Conservation (phyloP, 2,329 filamentous ascomycete species). For the Alternaria angustiovoidea region DNA sequence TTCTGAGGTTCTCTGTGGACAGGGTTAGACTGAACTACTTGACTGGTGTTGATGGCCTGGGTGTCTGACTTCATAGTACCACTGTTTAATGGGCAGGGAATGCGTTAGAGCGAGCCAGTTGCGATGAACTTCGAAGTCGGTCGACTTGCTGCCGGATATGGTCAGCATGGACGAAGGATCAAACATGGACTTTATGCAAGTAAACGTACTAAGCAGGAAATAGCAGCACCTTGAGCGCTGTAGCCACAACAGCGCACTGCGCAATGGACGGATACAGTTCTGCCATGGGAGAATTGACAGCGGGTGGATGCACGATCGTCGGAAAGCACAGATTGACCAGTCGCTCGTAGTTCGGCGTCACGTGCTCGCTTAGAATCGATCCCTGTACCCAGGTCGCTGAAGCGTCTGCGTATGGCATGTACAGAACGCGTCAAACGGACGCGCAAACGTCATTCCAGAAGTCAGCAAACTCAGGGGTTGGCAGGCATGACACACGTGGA, state of each 20-base stretch:
- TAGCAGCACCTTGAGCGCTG: slow-evolving; percentile 88
- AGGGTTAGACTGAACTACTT: slow-evolving; percentile 19
- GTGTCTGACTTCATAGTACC: slow-evolving; percentile 82
- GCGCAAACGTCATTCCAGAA: slow-evolving; percentile 17
- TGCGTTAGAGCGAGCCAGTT: slow-evolving; percentile 98
- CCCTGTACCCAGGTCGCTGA: neutral
- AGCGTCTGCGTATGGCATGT: slow-evolving; percentile 4
- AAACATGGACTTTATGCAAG: slow-evolving; percentile 9
- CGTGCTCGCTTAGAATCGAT: slow-evolving; percentile 20
- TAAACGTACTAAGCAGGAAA: slow-evolving; percentile 89
- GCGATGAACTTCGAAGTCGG: slow-evolving; percentile 97
- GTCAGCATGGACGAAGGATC: slow-evolving; percentile 31
- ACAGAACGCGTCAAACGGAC: slow-evolving; percentile 13
- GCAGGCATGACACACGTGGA: neutral
- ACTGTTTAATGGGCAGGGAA: slow-evolving; percentile 83
- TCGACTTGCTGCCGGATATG: slow-evolving; percentile 78
- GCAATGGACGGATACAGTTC: slow-evolving; percentile 85
- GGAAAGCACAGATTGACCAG: slow-evolving; percentile 27
- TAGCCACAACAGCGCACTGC: slow-evolving; percentile 86
- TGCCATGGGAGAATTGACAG: slow-evolving; percentile 65
- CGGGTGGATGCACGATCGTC: slow-evolving; percentile 32
- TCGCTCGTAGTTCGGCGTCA: slow-evolving; percentile 25
- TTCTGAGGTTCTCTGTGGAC: slow-evolving; percentile 81
- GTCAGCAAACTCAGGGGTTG: slow-evolving; percentile 8
- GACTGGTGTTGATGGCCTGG: neutral